Evolutionary conservation across 2,329 filamentous ascomycete genomes (phyloP).

Genomic region (Cladosporium phlei): DNA sequence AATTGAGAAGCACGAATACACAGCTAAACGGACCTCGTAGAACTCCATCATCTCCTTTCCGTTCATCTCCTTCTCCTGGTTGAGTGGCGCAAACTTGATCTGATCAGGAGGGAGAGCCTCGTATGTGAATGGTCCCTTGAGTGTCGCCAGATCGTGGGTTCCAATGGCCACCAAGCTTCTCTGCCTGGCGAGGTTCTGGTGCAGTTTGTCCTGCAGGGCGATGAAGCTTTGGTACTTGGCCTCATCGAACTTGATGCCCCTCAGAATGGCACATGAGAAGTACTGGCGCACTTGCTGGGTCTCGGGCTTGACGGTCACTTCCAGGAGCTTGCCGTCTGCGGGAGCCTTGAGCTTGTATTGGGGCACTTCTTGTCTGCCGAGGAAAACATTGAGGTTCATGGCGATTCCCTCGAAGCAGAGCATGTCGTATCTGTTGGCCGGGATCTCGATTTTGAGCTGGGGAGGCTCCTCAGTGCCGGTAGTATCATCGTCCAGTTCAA

Average conservation of each 20-base stretch:
- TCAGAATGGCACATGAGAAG: constrained; percentile 81
- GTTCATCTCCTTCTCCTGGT: constrained; percentile 85
- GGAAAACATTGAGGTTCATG: constrained; percentile 93
- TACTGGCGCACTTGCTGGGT: constrained; percentile 79
- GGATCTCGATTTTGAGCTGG: constrained; percentile 96
- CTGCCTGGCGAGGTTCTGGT: constrained; percentile 90
- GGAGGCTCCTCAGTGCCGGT: constrained; percentile 78
- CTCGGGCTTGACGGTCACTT: constrained; percentile 63
- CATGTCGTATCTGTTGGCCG: constrained; percentile 87
- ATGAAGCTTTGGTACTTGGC: constrained; percentile 97
- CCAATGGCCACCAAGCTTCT: constrained; percentile 94
- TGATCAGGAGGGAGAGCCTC: constrained; percentile 87
- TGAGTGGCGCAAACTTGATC: constrained; percentile 85
- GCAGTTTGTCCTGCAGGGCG: constrained; percentile 91
- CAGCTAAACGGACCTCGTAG: constrained; percentile 58
- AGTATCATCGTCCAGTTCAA: constrained; percentile 95
- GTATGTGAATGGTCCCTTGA: constrained; percentile 94
- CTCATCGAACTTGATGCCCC: constrained; percentile 86
- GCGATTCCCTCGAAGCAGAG: constrained; percentile 96
- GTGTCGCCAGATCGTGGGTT: constrained; percentile 90
- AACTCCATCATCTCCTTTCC: constrained; percentile 86
- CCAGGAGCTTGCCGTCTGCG: constrained; percentile 67
- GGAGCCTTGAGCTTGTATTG: constrained; percentile 74
- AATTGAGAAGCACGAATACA: constrained; percentile 13
- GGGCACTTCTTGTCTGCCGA: constrained; percentile 68